Evolutionary conservation across 2,329 filamentous ascomycete genomes (phyloP), one percentile per base, ranked within the genome.

Genomic region (Sporothrix euskadiensis): DNA sequence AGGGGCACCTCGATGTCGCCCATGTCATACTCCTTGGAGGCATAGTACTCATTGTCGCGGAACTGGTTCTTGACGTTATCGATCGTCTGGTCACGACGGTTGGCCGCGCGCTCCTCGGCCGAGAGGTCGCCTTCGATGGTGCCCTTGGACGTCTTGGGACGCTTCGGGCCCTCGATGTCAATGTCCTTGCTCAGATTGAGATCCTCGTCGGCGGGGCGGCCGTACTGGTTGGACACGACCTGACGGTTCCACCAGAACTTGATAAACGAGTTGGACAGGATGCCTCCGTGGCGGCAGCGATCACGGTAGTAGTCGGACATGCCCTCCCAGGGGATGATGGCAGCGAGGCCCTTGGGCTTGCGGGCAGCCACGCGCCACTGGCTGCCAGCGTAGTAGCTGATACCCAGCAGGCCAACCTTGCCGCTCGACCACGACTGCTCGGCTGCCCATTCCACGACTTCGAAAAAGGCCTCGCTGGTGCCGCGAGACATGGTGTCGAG

Each of bases 191-290:
- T 61, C 2, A 73, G 9, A 6, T 61, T 52, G 8, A 75, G 68
- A 2, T 69, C 56, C 66, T 75, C 75, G 52, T 73, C 71, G 1
- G 8, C 35, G 1, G 85, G 83, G 10, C 83, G 83, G 0, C 91
- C 91, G 74, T 93, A 93, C 79, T 93, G 91, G 77, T 92, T 92
- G 0, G 84, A 83, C 8, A 91, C 82, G 7, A 92, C 88, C 78
- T 91, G 89, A 0, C 88, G 84, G 77, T 91, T 85, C 89, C 89
- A 91, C 90, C 89, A 92, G 77, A 90, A 88, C 14, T 81, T 78
- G 76, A 91, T 90, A 76, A 90, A 90, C 0, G 78, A 79, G 76
- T 89, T 86, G 0, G 87, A 88, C 1, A 89, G 78, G 63, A 91
- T 90, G 0, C 89, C 89, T 0, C 89, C 89, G 73, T 91, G 89